Conservation (phyloP, 78 protist species). For the Monocercomonoides exilis region DNA sequence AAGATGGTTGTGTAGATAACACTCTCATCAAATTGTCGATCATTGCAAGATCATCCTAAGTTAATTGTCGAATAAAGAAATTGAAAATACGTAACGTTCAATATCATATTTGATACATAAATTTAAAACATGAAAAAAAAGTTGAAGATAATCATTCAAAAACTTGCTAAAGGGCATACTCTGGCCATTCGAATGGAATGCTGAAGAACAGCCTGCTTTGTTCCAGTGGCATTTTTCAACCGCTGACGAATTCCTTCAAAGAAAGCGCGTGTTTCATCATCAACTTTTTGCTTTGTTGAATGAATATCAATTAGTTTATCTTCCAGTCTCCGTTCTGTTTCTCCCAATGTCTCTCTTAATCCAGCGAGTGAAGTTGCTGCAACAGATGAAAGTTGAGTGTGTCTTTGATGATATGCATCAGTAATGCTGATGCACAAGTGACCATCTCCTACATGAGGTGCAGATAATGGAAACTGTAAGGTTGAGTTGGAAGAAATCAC, state of each 20-base stretch:
- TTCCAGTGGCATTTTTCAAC: background rate
- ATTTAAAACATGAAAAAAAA: too few species aligned
- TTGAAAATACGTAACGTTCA: too few species aligned
- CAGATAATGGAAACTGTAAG: background rate
- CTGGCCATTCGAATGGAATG: background rate
- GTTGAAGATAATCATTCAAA: too few species aligned
- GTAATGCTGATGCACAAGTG: background rate
- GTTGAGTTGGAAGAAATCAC: background rate
- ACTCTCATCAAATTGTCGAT: too few species aligned
- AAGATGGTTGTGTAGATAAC: too few species aligned
- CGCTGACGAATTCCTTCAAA: background rate
- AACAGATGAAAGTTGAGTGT: background rate
- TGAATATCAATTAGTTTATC: background rate
- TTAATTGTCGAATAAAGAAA: too few species aligned
- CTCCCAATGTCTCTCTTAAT: background rate
- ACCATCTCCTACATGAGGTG: background rate
- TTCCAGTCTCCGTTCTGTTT: background rate
- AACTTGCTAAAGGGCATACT: too few species aligned
- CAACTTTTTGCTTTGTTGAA: background rate
- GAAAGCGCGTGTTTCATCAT: background rate
- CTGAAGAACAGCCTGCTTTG: background rate
- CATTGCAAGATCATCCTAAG: too few species aligned
- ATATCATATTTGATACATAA: too few species aligned
- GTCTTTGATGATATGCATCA: background rate
- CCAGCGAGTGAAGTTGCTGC: background rate